These are phyloP conservation scores for Pichia sp. DNA, from an alignment of 1,139 yeast genomes.

Conservation along the genomic window DNA sequence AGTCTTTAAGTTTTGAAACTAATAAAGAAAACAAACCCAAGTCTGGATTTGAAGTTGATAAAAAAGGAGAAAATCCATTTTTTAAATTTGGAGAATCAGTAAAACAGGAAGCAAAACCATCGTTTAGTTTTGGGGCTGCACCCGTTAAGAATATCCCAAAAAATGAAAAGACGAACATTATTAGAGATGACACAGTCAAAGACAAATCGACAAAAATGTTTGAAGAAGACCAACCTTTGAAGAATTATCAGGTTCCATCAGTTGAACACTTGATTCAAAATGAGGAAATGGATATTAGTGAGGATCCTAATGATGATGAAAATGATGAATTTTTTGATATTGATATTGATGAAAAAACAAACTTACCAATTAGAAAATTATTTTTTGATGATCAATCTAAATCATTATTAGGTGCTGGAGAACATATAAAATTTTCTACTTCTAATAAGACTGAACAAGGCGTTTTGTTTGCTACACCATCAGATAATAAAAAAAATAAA, in stretches of 20 bases:
- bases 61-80: not conserved
- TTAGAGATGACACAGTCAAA: no score
- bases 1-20: no score
- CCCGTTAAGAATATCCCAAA: not conserved
- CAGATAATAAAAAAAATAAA: not conserved
- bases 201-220: constrained; percentile 2
- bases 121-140: not conserved
- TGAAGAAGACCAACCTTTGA: constrained; percentile 12
- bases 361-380: constrained; percentile 34
- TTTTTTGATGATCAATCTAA: constrained; percentile 29
- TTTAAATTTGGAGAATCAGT: not conserved
- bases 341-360: constrained; percentile 35
- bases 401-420: constrained; percentile 2
- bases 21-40: no score
- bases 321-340: constrained; percentile 22
- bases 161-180: no score
- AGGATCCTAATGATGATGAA: not conserved
- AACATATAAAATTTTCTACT: constrained; percentile 6
- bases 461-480: constrained; percentile 4
- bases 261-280: constrained; percentile 3
- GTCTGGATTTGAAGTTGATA: not conserved
- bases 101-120: not conserved
- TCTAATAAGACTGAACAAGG: constrained; percentile 9
- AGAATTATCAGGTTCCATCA: constrained; percentile 15
- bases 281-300: constrained; percentile 4